Conservation (phyloP, 2,329 filamentous ascomycete species). For the Elsinoe ampelina region DNA sequence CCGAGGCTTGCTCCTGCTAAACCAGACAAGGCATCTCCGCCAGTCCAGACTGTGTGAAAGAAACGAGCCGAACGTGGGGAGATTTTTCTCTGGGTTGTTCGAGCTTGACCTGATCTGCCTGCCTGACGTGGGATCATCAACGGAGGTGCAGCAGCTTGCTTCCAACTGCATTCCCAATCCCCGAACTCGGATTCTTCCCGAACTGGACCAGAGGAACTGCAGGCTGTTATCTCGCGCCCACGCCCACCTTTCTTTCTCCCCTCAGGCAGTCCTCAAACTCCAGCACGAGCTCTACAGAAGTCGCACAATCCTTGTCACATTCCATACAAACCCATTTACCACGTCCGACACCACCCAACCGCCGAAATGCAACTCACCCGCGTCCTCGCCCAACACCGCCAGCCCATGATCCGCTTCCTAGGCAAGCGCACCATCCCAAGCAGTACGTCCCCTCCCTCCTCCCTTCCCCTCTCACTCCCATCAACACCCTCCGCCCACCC, state of each 20-base stretch:
- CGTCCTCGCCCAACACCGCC: slow-evolving; percentile 37
- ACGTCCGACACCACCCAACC: slow-evolving; percentile 2
- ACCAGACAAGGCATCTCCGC: not conserved
- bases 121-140: not conserved
- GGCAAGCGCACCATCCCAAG: slow-evolving; percentile 39
- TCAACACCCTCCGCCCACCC: not conserved
- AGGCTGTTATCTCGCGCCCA: slow-evolving; percentile 1
- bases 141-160: not conserved
- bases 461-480: not conserved
- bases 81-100: not conserved
- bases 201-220: not conserved
- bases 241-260: not conserved
- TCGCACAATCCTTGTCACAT: not conserved
- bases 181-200: not conserved
- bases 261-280: slow-evolving; percentile 4
- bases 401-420: slow-evolving; percentile 44
- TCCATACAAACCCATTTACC: not conserved
- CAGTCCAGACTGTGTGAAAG: too few relatives aligned
- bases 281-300: slow-evolving; percentile 5
- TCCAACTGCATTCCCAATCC: not conserved
- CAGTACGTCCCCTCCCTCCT: slow-evolving; percentile 27
- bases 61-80: too few relatives aligned
- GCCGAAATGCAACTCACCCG: slow-evolving; percentile 38
- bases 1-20: not conserved
- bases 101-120: not conserved